Evolutionary conservation across 352 stramenopile species (phyloP).

Genomic region (Pythium periplocum): DNA sequence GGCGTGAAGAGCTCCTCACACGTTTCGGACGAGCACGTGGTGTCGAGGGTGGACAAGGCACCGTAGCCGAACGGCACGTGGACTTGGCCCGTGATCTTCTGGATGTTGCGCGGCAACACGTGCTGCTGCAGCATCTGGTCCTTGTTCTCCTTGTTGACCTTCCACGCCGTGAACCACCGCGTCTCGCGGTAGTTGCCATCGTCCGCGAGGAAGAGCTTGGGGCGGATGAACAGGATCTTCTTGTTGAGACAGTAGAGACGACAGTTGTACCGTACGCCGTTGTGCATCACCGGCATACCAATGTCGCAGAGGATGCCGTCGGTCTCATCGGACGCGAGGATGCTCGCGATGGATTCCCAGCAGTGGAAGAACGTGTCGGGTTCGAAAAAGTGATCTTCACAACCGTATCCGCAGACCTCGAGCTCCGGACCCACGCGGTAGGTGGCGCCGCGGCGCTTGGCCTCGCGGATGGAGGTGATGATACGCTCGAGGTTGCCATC

Average conservation of each 20-base stretch:
- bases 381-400: constrained; percentile 99
- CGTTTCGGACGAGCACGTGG: constrained; percentile 90
- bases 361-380: constrained; percentile 98
- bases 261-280: constrained; percentile 97
- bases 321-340: constrained; percentile 87
- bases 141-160: constrained; percentile 30
- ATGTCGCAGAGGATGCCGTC: constrained; percentile 96
- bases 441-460: constrained; percentile 81
- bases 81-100: constrained; percentile 67
- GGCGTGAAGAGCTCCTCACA: constrained; percentile 99
- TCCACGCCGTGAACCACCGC: constrained; percentile 90
- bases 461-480: constrained; percentile 83
- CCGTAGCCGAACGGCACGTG: constrained; percentile 83
- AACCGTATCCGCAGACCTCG: constrained; percentile 97
- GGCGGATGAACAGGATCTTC: constrained; percentile 94
- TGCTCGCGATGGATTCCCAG: constrained; percentile 91
- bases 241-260: constrained; percentile 92
- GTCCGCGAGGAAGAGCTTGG: constrained; percentile 93
- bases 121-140: constrained; percentile 59
- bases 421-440: constrained; percentile 97
- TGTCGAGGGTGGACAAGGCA: constrained; percentile 82
- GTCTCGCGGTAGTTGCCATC: constrained; percentile 98
- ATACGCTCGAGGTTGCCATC: constrained; percentile 95
- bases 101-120: constrained; percentile 80
- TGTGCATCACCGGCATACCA: constrained; percentile 96